phyloP scores from a whole-genome alignment of 164 flowering plant genomes.

The Liriodendron chinense region DNA sequence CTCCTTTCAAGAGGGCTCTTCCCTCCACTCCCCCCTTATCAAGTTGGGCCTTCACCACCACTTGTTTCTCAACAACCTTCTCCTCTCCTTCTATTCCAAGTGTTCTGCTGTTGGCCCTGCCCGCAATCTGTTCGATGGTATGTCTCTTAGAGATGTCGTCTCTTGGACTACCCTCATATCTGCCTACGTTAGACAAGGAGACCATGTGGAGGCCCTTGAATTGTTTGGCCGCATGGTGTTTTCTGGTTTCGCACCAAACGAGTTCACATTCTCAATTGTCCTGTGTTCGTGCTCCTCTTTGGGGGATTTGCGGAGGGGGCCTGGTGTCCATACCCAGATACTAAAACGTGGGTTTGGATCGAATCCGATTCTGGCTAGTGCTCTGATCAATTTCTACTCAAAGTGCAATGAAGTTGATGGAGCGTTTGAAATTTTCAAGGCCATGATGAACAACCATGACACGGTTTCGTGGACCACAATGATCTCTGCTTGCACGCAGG shows the following conservation, averaged over 20 bases:
- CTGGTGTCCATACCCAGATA: constrained; percentile 31
- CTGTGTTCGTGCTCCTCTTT: constrained; percentile 38
- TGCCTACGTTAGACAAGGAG: constrained; percentile 30
- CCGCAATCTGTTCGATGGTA: constrained; percentile 47
- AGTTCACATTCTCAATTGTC: constrained; percentile 44
- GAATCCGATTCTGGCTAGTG: constrained; percentile 29
- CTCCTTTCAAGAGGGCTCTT: constrained; percentile 39
- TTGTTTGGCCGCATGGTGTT: constrained; percentile 36
- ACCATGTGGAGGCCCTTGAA: constrained; percentile 30
- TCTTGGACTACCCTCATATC: constrained; percentile 53
- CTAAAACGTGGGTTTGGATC: constrained; percentile 42
- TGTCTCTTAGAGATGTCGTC: constrained; percentile 48
- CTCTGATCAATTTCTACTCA: constrained; percentile 50
- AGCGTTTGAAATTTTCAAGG: constrained; percentile 28
- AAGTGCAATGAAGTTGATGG: constrained; percentile 33
- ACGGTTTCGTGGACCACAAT: constrained; percentile 48
- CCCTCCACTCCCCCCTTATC: constrained; percentile 43
- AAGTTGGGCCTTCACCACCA: constrained; percentile 46
- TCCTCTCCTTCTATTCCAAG: constrained; percentile 42
- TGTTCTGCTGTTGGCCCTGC: constrained; percentile 34
- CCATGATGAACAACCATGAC: constrained; percentile 27
- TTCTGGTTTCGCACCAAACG: constrained; percentile 45
- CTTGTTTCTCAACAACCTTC: constrained; percentile 40
- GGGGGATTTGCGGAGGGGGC: constrained; percentile 28
- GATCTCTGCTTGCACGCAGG: constrained; percentile 40